Base-by-base conservation (phyloP, 2,329 filamentous ascomycete species). In the Penicillium janthinellum region DNA sequence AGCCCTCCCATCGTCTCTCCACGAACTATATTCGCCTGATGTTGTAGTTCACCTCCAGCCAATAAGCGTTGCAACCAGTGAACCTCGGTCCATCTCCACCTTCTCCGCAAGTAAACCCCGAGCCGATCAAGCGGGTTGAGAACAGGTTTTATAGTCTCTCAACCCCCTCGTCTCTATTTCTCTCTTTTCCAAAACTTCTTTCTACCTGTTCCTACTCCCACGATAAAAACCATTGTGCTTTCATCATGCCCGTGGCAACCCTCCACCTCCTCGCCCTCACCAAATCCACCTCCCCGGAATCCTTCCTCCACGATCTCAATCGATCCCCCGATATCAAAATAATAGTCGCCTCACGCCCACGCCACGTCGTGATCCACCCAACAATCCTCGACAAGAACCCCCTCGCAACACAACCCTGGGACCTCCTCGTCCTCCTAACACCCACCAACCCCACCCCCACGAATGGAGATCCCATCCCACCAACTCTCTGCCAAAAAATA, bases 361-460 rank as follows among this genome's bases (percentile, higher is more conserved):
- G 75, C 47, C 71, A 73, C 48, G 67, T 71, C 56, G 70, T 78
- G 37, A 74, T 78, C 56, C 71, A 64, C 15, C 74, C 76, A 20
- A 70, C 69, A 0, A 58, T 58, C 17, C 67, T 78, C 48, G 75
- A 77, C 58, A 63, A 55, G 4, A 49, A 65, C 22, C 57, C 65
- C 7, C 67, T 78, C 17, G 63, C 71, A 20, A 66, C 56, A 25
- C 64, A 64, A 14, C 58, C 61, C 52, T 78, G 75, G 76, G 74
- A 77, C 50, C 63, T 78, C 1, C 60, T 78, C 4, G 42, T 77
- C 8, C 74, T 78, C 39, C 62, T 77, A n/a, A 51, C 64, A 25
- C 45, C 38, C 38, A 48, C 12, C 25, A 12, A 53, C 1, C 53
- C 44, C 3, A 34, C 50, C 0, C 45, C 48, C 37, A 57, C 5